Evolutionary conservation across 2,329 filamentous ascomycete genomes (phyloP).

Genomic region (Tolypocladium inflatum): DNA sequence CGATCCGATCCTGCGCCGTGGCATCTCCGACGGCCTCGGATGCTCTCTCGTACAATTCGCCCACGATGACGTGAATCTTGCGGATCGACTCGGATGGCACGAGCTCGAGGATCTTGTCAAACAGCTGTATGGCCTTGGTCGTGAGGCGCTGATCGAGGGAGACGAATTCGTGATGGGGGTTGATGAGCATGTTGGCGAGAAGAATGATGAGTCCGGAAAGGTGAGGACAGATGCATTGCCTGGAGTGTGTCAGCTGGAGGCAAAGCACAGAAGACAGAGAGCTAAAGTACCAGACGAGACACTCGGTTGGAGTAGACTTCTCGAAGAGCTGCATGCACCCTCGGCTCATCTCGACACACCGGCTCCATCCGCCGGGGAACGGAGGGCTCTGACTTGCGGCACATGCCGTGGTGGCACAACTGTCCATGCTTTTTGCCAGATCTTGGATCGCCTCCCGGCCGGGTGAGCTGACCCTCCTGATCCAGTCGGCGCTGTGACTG

Average conservation of each 20-base stretch:
- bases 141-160: conserved; percentile 18
- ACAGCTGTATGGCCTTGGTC: conserved; percentile 15
- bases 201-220: conserved; percentile 24
- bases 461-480: conserved; percentile 19
- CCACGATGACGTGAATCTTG: conserved; percentile 1
- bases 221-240: conserved; percentile 20
- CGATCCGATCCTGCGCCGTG: not conserved
- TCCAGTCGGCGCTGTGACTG: conserved; percentile 26
- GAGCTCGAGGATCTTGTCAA: conserved; percentile 11
- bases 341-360: conserved; percentile 22
- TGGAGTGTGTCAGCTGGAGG: not conserved
- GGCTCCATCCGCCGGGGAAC: conserved; percentile 19
- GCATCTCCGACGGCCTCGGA: not conserved
- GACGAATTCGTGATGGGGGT: conserved; percentile 15
- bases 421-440: conserved; percentile 3
- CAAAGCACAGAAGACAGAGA: not conserved
- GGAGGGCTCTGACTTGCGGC: conserved; percentile 7
- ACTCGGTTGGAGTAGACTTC: conserved; percentile 18
- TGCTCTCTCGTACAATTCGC: not conserved
- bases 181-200: conserved; percentile 20
- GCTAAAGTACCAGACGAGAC: conserved; percentile 18
- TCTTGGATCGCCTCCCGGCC: conserved; percentile 14
- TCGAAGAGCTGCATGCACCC: conserved; percentile 23
- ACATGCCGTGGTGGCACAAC: not conserved
- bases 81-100: not conserved